phyloP scores from a whole-genome alignment of 495 filamentous ascomycete genomes.

The Penicillium manginii region DNA sequence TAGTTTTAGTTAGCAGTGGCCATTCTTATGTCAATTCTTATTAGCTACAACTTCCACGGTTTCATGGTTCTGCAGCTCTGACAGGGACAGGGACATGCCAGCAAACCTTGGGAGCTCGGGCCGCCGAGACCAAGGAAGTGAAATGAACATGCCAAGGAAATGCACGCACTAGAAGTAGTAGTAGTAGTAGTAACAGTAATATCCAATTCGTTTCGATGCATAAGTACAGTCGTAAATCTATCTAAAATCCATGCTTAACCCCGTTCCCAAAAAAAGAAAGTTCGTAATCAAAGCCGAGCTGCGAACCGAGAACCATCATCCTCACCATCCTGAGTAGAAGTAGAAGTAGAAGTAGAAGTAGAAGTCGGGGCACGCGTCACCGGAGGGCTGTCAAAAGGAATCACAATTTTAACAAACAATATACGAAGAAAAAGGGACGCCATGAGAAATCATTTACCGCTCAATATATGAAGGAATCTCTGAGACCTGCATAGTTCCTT shows the following conservation, averaged over 20 bases:
- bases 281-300: slow-evolving; percentile 30
- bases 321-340: slow-evolving; percentile 23
- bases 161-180: no score
- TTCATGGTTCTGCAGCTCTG: no score
- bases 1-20: no score
- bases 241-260: slow-evolving; percentile 21
- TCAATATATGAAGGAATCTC: slow-evolving; percentile 50
- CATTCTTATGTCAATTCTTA: no score
- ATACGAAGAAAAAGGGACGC: slow-evolving; percentile 20
- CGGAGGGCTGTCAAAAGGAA: slow-evolving; percentile 28
- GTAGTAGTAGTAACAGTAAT: neutral
- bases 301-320: slow-evolving; percentile 24
- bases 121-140: no score
- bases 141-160: no score
- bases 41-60: no score
- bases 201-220: slow-evolving; percentile 20
- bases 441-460: slow-evolving; percentile 38
- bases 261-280: neutral
- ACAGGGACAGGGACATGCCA: no score
- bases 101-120: no score
- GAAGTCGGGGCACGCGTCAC: slow-evolving; percentile 22
- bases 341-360: slow-evolving; percentile 19
- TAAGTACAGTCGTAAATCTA: slow-evolving; percentile 26
- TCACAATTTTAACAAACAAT: slow-evolving; percentile 40
- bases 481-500: slow-evolving; percentile 46